Evolutionary conservation across 768 basidiomycete species (phyloP), one percentile per base, ranked within the genome.

Genomic region (Lactarius deliciosus): DNA sequence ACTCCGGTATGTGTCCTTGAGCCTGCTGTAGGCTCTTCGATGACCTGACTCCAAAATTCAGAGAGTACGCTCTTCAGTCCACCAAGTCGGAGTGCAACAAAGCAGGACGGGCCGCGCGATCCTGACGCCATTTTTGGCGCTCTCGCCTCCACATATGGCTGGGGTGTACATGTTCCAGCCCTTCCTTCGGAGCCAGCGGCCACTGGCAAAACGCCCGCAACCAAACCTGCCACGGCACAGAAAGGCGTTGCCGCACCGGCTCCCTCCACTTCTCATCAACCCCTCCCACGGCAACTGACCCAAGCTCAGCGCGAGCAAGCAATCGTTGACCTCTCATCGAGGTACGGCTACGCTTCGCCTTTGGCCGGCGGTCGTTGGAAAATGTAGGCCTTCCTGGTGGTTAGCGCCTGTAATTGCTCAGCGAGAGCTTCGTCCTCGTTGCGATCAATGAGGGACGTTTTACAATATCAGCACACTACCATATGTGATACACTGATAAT

Each of bases 271-370:
- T 25, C 61, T 25, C 36, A 38, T 28, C 61, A 41, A 53, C 36
- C 61, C 18, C 22, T 50, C 53, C 61, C 20, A 38, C 38, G 15
- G 25, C 53, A 18, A 16, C 30, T 55, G 9, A 63, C 36, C 16
- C 53, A 63, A 30, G 54, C 61, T 22, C 61, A 63, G 7, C 61
- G 61, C 34, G 53, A 63, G 38, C 61, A 63, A 58, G 63, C 56
- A 3, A n/a, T 64, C 16, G 56, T 36, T 2, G 63, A 57, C 16
- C 40, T 57, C 20, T 45, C 56, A 25, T 47, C 63, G 30, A 45
- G 34, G 22, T 57, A 63, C n/a, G n/a, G 63, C 56, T 22, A 32
- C 28, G 32, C 32, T 3, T 57, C 63, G 7, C 16, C 56, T 47
- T n/a, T 64, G 28, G 32, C 43, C 2, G 55, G 32, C 47, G 41